Conservation (phyloP, 495 filamentous ascomycete genomes). For the Oidiodendron maius region DNA sequence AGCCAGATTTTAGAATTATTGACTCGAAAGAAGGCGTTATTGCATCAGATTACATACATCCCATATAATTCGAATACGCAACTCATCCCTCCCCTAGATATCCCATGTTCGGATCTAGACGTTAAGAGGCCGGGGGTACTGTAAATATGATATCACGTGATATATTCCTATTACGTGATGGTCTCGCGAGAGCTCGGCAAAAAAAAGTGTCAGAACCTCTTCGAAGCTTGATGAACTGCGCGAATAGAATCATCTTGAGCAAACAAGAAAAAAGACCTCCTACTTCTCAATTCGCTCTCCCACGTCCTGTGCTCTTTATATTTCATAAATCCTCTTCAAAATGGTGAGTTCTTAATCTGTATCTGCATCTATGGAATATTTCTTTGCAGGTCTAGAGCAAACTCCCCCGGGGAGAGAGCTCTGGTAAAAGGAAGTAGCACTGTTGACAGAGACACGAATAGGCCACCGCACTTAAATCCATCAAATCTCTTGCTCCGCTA, state of each 20-base stretch:
- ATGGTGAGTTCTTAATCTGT: slow-evolving; percentile 20
- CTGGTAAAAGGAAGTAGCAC: neutral
- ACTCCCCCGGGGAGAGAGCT: neutral
- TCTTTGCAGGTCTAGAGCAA: neutral
- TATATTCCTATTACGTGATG: neutral
- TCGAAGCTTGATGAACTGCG: slow-evolving; percentile 32
- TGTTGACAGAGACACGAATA: neutral
- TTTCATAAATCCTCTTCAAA: slow-evolving; percentile 19
- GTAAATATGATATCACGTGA: slow-evolving; percentile 17
- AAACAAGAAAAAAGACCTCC: slow-evolving; percentile 4
- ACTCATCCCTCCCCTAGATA: no score
- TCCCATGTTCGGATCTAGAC: no score
- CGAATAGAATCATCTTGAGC: slow-evolving; percentile 24
- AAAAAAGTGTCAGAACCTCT: slow-evolving; percentile 27
- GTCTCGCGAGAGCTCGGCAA: slow-evolving; percentile 1
- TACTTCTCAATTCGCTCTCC: slow-evolving; percentile 7
- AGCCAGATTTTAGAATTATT: no score
- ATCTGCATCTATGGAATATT: no score
- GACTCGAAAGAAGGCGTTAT: no score
- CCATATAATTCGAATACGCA: no score
- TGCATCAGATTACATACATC: no score
- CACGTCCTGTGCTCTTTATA: slow-evolving; percentile 2
- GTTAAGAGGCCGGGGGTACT: no score
- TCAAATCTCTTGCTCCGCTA: slow-evolving; percentile 92
- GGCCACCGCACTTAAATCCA: slow-evolving; percentile 76